These are phyloP conservation scores for Blepharisma japonicum DNA, from an alignment of 73 alveolate species.

Conservation along the genomic window DNA sequence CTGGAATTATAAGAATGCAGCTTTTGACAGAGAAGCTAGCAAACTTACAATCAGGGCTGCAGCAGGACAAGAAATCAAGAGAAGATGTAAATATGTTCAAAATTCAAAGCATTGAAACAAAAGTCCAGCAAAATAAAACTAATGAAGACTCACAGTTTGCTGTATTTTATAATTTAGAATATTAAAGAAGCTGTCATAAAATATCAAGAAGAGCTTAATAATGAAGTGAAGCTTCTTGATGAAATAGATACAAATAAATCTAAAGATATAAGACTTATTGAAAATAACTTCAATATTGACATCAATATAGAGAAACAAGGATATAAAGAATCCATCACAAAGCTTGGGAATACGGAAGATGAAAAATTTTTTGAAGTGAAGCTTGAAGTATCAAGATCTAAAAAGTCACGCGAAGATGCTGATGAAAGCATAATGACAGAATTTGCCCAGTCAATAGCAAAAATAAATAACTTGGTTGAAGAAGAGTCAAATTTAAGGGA, in stretches of 20 bases:
- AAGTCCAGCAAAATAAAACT: constrained; percentile 37
- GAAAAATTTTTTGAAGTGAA: constrained; percentile 49
- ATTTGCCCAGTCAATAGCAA: neutral
- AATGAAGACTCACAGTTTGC: constrained; percentile 7
- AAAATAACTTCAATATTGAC: constrained; percentile 50
- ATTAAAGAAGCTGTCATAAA: constrained; percentile 41
- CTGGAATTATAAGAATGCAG: constrained; percentile 6
- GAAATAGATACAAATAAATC: constrained; percentile 48
- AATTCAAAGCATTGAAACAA: neutral
- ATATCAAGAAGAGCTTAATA: constrained; percentile 34
- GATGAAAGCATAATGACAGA: constrained; percentile 51
- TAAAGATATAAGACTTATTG: constrained; percentile 55
- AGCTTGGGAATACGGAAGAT: constrained; percentile 44
- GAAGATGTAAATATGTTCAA: constrained; percentile 42
- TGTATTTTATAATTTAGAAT: neutral
- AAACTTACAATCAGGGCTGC: constrained; percentile 16
- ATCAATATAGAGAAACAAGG: constrained; percentile 49
- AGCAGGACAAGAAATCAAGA: constrained; percentile 33
- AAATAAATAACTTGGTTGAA: neutral
- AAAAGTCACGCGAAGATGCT: constrained; percentile 56
- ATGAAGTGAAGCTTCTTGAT: constrained; percentile 38
- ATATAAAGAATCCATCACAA: constrained; percentile 48
- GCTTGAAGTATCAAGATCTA: constrained; percentile 34
- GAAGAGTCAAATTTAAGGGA: neutral
- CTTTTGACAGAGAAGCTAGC: neutral